Percentiles rank a stretch among this genome's conserved stretches.
These are phyloP conservation scores for Aspergillus panamensis DNA, from an alignment of 495 filamentous ascomycete species.

Conservation along the genomic window DNA sequence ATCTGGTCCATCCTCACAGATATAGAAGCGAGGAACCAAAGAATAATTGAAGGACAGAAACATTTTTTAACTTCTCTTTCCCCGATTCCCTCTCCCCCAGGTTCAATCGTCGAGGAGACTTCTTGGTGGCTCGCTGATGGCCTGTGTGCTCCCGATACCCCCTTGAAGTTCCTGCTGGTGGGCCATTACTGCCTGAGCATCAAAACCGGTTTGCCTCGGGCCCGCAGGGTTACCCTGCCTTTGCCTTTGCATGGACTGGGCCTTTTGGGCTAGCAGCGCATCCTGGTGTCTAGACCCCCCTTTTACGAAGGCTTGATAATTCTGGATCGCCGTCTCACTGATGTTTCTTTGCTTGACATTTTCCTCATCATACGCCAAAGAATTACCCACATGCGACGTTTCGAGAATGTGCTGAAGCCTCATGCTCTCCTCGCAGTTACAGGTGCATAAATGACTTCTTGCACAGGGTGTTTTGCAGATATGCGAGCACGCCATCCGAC, in stretches of 20 bases:
- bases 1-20: background rate
- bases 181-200: background rate
- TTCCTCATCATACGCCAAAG: background rate
- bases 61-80: background rate
- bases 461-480: conserved; percentile 24
- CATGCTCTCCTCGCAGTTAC: conserved; percentile 16
- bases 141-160: background rate
- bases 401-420: background rate
- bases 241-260: background rate
- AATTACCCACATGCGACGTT: background rate
- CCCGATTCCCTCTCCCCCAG: background rate
- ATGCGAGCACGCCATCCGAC: conserved; percentile 32
- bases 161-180: background rate
- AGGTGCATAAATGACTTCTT: conserved; percentile 15
- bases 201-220: background rate
- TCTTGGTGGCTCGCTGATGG: no score
- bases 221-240: conserved; percentile 5
- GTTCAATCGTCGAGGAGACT: background rate
- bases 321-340: conserved; percentile 1
- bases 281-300: conserved; percentile 28
- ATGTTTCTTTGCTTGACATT: background rate
- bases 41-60: background rate
- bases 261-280: conserved; percentile 14
- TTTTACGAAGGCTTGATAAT: conserved; percentile 26
- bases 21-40: background rate